A percentile compares a stretch with the other conserved stretches of the same genome.
Conservation (phyloP, 202 grass and related monocot genomes). For the Bolboschoenoplectus hybrid region DNA sequence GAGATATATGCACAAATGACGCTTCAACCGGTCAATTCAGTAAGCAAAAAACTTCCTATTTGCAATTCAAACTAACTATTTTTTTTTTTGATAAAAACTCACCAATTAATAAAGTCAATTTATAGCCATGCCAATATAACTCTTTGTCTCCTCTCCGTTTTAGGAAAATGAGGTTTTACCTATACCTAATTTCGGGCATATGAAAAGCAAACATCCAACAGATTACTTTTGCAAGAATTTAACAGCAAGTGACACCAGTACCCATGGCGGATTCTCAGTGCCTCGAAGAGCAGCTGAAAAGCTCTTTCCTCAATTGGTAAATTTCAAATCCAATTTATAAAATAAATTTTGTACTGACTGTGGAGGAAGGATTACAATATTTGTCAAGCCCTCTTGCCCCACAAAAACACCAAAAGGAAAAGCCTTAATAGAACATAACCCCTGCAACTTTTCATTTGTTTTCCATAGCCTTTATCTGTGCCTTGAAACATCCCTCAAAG, state of each 20-base stretch:
- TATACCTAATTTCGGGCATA: conserved; percentile 72
- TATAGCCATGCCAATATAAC: neutral
- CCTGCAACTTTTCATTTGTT: neutral
- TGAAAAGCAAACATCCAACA: conserved; percentile 80
- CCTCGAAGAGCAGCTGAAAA: conserved; percentile 91
- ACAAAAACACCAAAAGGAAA: neutral
- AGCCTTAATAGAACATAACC: neutral
- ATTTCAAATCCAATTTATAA: neutral
- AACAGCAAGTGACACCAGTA: conserved; percentile 93
- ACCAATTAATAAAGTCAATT: neutral
- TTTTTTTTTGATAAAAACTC: neutral
- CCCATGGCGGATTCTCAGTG: conserved; percentile 95
- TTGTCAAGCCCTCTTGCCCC: neutral
- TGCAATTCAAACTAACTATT: neutral
- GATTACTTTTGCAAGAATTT: conserved; percentile 98
- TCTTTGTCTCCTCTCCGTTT: conserved; percentile 28
- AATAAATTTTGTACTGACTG: conserved; percentile 33
- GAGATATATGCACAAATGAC: conserved; percentile 98
- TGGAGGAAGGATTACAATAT: neutral
- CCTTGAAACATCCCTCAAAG: neutral
- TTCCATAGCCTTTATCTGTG: neutral
- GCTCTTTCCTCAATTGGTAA: conserved; percentile 91
- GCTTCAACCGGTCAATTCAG: conserved; percentile 86
- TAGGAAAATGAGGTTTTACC: conserved; percentile 91
- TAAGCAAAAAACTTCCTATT: conserved; percentile 47